Evolutionary conservation across 805 yeast genomes (phyloP).

Genomic region (Myxozyma lipomycoides): DNA sequence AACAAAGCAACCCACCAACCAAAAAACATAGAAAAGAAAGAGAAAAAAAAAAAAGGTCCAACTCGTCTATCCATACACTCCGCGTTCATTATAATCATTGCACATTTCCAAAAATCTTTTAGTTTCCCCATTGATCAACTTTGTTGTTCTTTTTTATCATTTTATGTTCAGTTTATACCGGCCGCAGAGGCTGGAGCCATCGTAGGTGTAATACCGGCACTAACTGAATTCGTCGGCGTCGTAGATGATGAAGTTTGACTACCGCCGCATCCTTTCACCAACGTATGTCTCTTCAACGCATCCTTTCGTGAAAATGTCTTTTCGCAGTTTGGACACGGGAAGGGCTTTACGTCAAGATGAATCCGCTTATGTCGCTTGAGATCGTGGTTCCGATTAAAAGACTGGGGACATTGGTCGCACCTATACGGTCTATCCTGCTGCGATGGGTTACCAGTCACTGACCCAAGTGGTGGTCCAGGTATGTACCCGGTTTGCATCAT

Average conservation of each 20-base stretch:
- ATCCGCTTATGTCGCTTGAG: conserved; percentile 29
- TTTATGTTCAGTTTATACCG: no score
- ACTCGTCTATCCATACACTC: no score
- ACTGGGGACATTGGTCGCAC: conserved; percentile 29
- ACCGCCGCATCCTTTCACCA: conserved; percentile 26
- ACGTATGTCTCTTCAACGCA: conserved; percentile 29
- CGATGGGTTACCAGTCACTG: not conserved
- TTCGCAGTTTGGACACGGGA: conserved; percentile 29
- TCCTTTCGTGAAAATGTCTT: conserved; percentile 31
- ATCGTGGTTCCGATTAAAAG: conserved; percentile 30
- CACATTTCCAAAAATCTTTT: no score
- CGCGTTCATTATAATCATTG: no score
- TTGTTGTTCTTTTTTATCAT: no score
- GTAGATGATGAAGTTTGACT: not conserved
- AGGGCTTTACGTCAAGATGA: conserved; percentile 29
- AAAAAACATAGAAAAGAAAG: no score
- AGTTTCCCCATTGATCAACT: no score
- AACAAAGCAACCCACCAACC: no score
- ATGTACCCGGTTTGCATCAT: not conserved
- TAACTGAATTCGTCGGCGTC: not conserved
- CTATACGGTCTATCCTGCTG: conserved; percentile 24
- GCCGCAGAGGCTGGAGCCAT: no score
- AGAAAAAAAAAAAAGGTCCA: no score
- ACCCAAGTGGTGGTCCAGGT: not conserved
- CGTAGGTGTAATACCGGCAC: conserved; percentile 1